Percentiles rank a stretch among this genome's conserved stretches.
These are phyloP conservation scores for Ganoderma resinaceum DNA, from an alignment of 1,284 basidiomycete genomes.

Conservation along the genomic window DNA sequence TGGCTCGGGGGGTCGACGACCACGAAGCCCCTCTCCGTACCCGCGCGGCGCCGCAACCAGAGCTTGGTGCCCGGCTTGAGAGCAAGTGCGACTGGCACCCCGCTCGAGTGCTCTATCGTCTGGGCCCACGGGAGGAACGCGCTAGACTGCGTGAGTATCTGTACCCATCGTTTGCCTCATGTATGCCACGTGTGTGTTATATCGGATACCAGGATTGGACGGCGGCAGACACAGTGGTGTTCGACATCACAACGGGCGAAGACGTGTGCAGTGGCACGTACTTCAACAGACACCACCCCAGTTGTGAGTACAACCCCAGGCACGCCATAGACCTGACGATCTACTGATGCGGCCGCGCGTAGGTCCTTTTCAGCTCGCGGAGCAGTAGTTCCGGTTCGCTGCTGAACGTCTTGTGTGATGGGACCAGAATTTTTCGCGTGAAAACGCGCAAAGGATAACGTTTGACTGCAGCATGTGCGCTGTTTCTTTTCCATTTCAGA, in stretches of 20 bases:
- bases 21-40: slow-evolving; percentile 40
- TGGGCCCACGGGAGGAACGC: slow-evolving; percentile 59
- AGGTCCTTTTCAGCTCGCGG: slow-evolving; percentile 61
- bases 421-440: slow-evolving; percentile 25
- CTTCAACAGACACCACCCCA: slow-evolving; percentile 51
- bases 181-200: no score
- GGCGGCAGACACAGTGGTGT: slow-evolving; percentile 45
- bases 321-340: slow-evolving; percentile 4
- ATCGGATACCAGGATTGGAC: no score
- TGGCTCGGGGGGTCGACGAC: slow-evolving; percentile 56
- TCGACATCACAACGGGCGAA: slow-evolving; percentile 48
- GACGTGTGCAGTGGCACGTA: slow-evolving; percentile 60
- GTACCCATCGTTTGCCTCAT: neutral
- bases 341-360: neutral
- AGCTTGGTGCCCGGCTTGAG: slow-evolving; percentile 8
- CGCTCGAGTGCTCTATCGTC: slow-evolving; percentile 54
- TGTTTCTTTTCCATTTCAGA: no score
- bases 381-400: slow-evolving; percentile 59
- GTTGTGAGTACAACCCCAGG: slow-evolving; percentile 44
- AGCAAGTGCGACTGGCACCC: slow-evolving; percentile 38
- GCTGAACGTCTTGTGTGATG: slow-evolving; percentile 57
- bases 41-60: slow-evolving; percentile 13
- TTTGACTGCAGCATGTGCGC: no score
- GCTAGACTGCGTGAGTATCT: slow-evolving; percentile 56
- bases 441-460: neutral